Evolutionary conservation across 2,329 filamentous ascomycete genomes (phyloP).

Genomic region (Microdochium bolleyi): DNA sequence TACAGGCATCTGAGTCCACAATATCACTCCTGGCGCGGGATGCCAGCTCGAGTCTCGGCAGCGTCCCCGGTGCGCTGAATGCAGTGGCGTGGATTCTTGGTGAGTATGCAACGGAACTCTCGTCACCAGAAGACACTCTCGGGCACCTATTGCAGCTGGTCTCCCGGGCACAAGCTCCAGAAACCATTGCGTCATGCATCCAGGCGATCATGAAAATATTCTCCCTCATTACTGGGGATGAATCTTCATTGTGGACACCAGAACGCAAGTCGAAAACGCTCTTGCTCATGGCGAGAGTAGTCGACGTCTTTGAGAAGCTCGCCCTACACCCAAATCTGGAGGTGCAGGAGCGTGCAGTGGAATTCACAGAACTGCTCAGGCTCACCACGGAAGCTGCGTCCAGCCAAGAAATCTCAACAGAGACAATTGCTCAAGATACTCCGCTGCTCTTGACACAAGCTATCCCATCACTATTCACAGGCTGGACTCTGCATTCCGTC

Average conservation of each 20-base stretch:
- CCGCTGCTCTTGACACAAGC: slow-evolving; percentile 84
- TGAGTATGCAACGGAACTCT: slow-evolving; percentile 72
- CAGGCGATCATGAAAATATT: slow-evolving; percentile 86
- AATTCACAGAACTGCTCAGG: slow-evolving; percentile 84
- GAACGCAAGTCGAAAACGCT: slow-evolving; percentile 67
- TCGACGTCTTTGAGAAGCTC: slow-evolving; percentile 74
- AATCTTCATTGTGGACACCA: slow-evolving; percentile 59
- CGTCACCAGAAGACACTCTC: slow-evolving; percentile 63
- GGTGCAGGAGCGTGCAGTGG: slow-evolving; percentile 89
- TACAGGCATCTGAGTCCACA: slow-evolving; percentile 75
- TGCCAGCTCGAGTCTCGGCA: slow-evolving; percentile 44
- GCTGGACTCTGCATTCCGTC: slow-evolving; percentile 87
- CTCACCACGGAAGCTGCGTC: slow-evolving; percentile 75
- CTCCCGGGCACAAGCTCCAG: slow-evolving; percentile 48
- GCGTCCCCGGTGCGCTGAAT: slow-evolving; percentile 59
- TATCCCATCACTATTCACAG: slow-evolving; percentile 78
- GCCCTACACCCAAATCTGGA: slow-evolving; percentile 80
- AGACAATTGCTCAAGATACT: slow-evolving; percentile 51
- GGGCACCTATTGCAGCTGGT: slow-evolving; percentile 64
- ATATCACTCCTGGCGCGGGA: slow-evolving; percentile 48
- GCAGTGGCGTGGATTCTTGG: slow-evolving; percentile 81
- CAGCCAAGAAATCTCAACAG: slow-evolving; percentile 52
- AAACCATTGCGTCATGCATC: slow-evolving; percentile 68
- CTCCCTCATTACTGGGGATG: slow-evolving; percentile 58
- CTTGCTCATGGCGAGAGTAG: slow-evolving; percentile 71